Evolutionary conservation across 108 stramenopile species (phyloP).

Genomic region (Skeletonema costatum): DNA sequence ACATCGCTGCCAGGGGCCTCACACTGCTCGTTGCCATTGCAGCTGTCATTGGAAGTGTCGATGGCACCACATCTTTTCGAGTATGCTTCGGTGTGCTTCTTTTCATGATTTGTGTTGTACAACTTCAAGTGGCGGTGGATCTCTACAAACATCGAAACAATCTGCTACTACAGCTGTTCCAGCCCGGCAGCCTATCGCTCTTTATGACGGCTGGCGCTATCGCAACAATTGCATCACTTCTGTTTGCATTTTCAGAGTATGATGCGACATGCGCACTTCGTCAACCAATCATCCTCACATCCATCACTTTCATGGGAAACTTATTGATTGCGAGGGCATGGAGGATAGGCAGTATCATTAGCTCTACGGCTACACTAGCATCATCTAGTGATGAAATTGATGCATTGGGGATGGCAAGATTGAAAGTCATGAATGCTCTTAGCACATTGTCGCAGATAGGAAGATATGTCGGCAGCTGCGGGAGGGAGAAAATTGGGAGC

Average conservation of each 20-base stretch:
- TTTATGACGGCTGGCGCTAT: not conserved
- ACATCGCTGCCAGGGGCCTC: too few species aligned
- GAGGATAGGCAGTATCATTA: constrained; percentile 2
- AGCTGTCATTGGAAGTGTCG: not conserved
- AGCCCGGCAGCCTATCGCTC: not conserved
- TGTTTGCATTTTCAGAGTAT: not conserved
- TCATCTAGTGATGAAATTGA: not conserved
- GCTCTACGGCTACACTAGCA: not conserved
- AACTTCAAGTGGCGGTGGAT: not conserved
- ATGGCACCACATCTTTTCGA: not conserved
- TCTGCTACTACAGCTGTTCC: not conserved
- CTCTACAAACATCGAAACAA: not conserved
- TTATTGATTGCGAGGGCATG: not conserved
- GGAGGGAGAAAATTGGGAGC: not conserved
- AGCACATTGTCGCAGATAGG: not conserved
- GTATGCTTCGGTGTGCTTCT: not conserved
- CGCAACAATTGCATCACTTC: not conserved
- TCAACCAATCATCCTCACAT: not conserved
- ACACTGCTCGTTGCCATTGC: not conserved
- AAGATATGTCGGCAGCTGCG: constrained; percentile 1
- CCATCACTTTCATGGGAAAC: not conserved
- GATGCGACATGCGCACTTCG: not conserved
- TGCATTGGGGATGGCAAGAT: not conserved
- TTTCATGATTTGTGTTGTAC: not conserved
- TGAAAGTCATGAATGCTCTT: not conserved